These are phyloP conservation scores for Diutina mesorugosa DNA, from an alignment of 1,139 yeast species.

Conservation along the genomic window DNA sequence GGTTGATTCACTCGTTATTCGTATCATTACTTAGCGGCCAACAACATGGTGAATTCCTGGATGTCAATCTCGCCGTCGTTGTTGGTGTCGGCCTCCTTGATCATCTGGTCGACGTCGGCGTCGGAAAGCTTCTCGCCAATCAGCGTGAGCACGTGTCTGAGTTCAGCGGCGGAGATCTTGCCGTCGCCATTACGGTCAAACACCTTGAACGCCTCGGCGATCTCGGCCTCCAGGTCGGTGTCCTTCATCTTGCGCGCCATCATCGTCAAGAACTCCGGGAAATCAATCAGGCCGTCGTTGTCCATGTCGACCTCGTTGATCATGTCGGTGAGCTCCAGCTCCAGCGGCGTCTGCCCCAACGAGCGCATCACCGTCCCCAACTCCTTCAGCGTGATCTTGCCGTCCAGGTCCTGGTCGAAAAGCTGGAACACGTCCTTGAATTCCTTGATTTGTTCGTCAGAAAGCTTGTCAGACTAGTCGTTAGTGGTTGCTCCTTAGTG, in stretches of 20 bases:
- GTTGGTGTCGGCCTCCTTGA: constrained; percentile 89
- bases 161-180: constrained; percentile 88
- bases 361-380: constrained; percentile 98
- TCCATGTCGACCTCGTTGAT: constrained; percentile 94
- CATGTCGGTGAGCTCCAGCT: constrained; percentile 90
- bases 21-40: constrained; percentile 30
- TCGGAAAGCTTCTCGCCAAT: constrained; percentile 94
- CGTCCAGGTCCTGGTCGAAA: constrained; percentile 94
- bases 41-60: constrained; percentile 81
- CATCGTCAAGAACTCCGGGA: constrained; percentile 73
- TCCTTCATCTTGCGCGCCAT: constrained; percentile 95
- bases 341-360: constrained; percentile 92
- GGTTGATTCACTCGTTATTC: not conserved
- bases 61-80: constrained; percentile 95
- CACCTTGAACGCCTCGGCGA: constrained; percentile 94
- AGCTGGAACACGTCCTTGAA: constrained; percentile 96
- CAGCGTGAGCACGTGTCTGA: constrained; percentile 90
- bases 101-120: constrained; percentile 94
- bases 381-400: constrained; percentile 88
- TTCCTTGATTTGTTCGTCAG: constrained; percentile 93
- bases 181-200: constrained; percentile 94
- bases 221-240: constrained; percentile 93
- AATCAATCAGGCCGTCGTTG: constrained; percentile 90
- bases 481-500: not conserved
- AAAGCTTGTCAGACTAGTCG: constrained; percentile 64